These are phyloP conservation scores for Pulveroboletus ravenelii DNA, from an alignment of 768 basidiomycete species.

Conservation along the genomic window DNA sequence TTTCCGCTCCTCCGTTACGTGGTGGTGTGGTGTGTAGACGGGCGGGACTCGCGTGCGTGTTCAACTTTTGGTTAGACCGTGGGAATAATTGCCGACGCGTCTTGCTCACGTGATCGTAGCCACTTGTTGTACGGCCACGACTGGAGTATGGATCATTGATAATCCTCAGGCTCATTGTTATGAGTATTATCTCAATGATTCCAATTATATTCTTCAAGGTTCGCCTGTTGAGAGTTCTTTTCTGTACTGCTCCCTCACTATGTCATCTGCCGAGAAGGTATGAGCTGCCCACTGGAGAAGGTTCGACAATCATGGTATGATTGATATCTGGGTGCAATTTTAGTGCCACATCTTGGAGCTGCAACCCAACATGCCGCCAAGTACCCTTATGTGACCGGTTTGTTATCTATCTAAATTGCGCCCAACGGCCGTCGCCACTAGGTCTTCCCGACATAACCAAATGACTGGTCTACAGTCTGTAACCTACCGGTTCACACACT, in stretches of 20 bases:
- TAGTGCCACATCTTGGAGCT: slow-evolving; percentile 2
- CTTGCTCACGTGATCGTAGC: slow-evolving; percentile 21
- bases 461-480: too few relatives aligned
- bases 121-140: too few relatives aligned
- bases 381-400: slow-evolving; percentile 9
- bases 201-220: not conserved
- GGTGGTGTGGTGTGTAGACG: not conserved
- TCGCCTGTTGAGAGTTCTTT: not conserved
- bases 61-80: slow-evolving; percentile 12
- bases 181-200: not conserved
- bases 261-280: not conserved
- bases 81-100: slow-evolving; percentile 27
- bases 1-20: too few relatives aligned
- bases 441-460: too few relatives aligned
- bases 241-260: not conserved
- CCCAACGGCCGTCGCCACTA: not conserved
- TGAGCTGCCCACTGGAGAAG: not conserved
- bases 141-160: too few relatives aligned
- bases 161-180: too few relatives aligned
- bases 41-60: not conserved
- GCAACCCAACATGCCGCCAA: slow-evolving; percentile 12
- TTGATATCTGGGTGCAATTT: not conserved
- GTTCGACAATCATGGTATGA: not conserved
- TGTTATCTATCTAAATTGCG: slow-evolving; percentile 5
- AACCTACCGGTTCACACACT: not conserved